Conservation (phyloP, 106 monocot genomes). For the Allium fistulosum region DNA sequence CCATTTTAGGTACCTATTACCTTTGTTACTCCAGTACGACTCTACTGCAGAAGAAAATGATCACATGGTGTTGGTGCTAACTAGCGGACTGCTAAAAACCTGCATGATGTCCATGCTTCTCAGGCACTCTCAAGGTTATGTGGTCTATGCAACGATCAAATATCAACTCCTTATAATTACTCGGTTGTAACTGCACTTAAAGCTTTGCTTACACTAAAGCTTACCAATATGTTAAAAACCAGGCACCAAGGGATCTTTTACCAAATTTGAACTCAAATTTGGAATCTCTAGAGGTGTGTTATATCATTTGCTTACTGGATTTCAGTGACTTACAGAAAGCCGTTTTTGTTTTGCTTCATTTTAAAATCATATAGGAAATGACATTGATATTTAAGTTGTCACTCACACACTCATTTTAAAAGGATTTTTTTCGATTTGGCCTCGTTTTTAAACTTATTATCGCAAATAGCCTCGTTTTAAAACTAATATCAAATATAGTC, state of each 20-base stretch:
- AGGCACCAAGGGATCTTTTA: constrained; percentile 60
- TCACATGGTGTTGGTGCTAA: constrained; percentile 93
- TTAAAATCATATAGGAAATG: no score
- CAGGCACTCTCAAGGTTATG: constrained; percentile 74
- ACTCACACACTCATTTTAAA: background rate
- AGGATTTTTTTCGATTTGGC: no score
- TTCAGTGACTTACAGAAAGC: background rate
- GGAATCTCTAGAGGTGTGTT: constrained; percentile 89
- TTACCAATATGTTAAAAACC: constrained; percentile 78
- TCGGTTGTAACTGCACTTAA: constrained; percentile 52
- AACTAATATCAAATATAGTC: no score
- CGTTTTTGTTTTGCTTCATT: no score
- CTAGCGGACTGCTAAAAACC: constrained; percentile 86
- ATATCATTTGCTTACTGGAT: background rate
- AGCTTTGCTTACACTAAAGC: constrained; percentile 95
- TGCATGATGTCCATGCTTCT: constrained; percentile 77
- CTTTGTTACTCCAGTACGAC: constrained; percentile 89
- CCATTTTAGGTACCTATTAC: constrained; percentile 70
- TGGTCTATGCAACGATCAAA: constrained; percentile 58
- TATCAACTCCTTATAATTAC: constrained; percentile 64
- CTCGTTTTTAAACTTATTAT: no score
- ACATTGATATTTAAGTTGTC: background rate
- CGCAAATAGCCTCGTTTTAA: no score
- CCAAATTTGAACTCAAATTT: no score
- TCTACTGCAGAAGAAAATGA: constrained; percentile 85